Base-by-base conservation (phyloP, 192 early-diverging fungal species). In the Gaertneriomyces semiglobifer region DNA sequence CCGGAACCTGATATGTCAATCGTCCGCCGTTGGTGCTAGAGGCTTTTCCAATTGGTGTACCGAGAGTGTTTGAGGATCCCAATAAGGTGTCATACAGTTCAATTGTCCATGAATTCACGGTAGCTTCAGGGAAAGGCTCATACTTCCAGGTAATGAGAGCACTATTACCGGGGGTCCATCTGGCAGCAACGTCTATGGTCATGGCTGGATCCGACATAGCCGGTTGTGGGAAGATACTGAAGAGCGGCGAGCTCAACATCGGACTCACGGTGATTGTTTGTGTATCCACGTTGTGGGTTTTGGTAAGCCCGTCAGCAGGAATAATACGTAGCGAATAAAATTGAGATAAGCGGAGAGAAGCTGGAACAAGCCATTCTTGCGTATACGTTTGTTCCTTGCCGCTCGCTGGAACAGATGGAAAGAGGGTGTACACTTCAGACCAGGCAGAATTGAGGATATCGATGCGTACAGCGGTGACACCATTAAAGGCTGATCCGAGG, bases 51-150 rank as follows among this genome's bases (percentile, higher is more conserved):
- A 66, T 38, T 5, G 19, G 16, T 6, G n/a, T 7, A 3, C 65
- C 65, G 19, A 66, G 38, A 8, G 65, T 58, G 39, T 20, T 40
- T 6, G 16, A 11, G 25, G 42, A 16, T 7, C 65, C 65, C n/a
- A 66, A 40, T 16, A 20, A 14, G 2, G 65, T 58, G 44, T 66
- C 48, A 42, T 66, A 66, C 11, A 66, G 43, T 9, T 66, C 65
- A 40, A 66, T 44, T 14, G n/a, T 59, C 65, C 65, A 66, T 11
- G 53, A 25, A 2, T n/a, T 18, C 8, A 65, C 47, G 14, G 7
- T 44, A 1, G 56, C 39, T 4, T 14, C 12, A 18, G 40, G 39
- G 39, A 12, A 57, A 4, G 65, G 65, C n/a, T 44, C 25, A 47
- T 38, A 66, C 25, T 2, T 25, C 65, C 65, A 66, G 2, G 42